Conservation (phyloP, 1,139 yeast species). For the Meyerozyma athensensis region DNA sequence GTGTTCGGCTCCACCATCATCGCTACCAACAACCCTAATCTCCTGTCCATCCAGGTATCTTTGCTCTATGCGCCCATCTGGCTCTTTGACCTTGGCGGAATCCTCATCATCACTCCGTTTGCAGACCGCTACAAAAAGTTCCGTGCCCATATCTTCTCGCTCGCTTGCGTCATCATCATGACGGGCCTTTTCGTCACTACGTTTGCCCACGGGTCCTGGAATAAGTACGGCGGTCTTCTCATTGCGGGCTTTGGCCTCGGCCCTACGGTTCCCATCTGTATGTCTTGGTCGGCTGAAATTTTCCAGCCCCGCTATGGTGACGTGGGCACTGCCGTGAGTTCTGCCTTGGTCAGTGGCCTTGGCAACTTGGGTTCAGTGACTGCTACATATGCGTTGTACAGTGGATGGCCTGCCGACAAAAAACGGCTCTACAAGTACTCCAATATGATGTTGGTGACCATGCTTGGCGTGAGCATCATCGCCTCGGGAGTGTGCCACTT, state of each 20-base stretch:
- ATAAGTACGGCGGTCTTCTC: constrained; percentile 71
- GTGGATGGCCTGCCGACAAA: constrained; percentile 82
- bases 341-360: constrained; percentile 79
- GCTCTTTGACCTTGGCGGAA: constrained; percentile 82
- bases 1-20: constrained; percentile 86
- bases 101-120: constrained; percentile 69
- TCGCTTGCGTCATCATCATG: constrained; percentile 62
- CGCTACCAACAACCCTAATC: constrained; percentile 54
- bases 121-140: constrained; percentile 61
- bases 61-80: constrained; percentile 84
- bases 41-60: constrained; percentile 66
- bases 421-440: constrained; percentile 59
- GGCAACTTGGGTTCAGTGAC: constrained; percentile 85
- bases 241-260: constrained; percentile 86
- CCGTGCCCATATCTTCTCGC: constrained; percentile 59
- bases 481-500: constrained; percentile 35
- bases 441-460: constrained; percentile 79
- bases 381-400: constrained; percentile 78
- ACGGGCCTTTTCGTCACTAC: constrained; percentile 74
- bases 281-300: constrained; percentile 83
- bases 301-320: constrained; percentile 72
- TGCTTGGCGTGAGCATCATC: constrained; percentile 67
- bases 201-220: constrained; percentile 70
- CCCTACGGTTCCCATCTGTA: constrained; percentile 84
- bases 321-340: constrained; percentile 77